Evolutionary conservation across 1,284 basidiomycete genomes (phyloP).

Genomic region (Neotropicomus parvogracilis): DNA sequence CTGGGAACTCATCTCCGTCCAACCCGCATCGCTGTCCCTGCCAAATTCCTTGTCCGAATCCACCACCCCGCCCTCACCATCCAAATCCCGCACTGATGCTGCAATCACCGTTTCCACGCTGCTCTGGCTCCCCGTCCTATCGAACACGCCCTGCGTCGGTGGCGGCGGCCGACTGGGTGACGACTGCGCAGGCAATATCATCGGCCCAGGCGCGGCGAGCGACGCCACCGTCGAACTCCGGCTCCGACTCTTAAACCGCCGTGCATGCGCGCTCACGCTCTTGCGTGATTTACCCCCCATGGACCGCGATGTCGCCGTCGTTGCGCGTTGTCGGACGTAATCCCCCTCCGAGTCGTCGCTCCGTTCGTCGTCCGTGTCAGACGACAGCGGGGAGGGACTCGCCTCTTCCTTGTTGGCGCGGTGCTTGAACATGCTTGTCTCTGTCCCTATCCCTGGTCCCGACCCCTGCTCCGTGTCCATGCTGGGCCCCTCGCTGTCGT

Average conservation of each 20-base stretch:
- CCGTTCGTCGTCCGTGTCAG: constrained; percentile 48
- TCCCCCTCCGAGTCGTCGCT: constrained; percentile 30
- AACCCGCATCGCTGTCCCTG: constrained; percentile 11
- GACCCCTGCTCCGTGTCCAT: background rate
- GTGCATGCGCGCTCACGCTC: constrained; percentile 8
- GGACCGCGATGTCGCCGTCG: constrained; percentile 11
- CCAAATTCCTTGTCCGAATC: constrained; percentile 7
- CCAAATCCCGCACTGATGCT: constrained; percentile 34
- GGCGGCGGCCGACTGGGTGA: constrained; percentile 7
- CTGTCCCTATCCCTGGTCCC: too few species aligned
- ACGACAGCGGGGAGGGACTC: constrained; percentile 45
- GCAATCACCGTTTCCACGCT: constrained; percentile 69
- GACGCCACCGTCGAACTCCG: constrained; percentile 61
- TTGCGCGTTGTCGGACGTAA: background rate
- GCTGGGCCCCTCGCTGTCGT: constrained; percentile 6
- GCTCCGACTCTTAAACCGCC: constrained; percentile 39
- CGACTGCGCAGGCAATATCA: constrained; percentile 16
- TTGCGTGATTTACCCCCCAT: constrained; percentile 16
- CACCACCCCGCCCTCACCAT: constrained; percentile 15
- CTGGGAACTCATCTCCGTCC: constrained; percentile 34
- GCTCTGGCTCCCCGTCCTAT: constrained; percentile 52
- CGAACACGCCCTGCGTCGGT: background rate
- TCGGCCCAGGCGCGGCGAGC: constrained; percentile 38
- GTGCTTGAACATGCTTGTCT: constrained; percentile 5
- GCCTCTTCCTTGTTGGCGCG: constrained; percentile 41